Base-by-base conservation (phyloP, 495 filamentous ascomycete genomes). In the Immersiella caudata region DNA sequence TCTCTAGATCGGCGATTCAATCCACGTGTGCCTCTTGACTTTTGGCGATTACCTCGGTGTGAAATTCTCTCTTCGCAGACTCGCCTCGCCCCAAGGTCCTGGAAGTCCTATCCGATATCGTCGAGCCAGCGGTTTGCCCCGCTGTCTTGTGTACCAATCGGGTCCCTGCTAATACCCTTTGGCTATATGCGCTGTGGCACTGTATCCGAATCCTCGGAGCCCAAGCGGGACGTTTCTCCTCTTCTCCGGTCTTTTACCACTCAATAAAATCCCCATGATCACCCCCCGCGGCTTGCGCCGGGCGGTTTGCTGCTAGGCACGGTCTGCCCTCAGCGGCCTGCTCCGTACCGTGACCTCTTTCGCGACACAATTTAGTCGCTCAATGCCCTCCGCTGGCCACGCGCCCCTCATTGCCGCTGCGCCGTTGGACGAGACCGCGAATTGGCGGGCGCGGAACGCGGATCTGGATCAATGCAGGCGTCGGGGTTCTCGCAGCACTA, bases 371-470 rank as follows among this genome's bases (percentile, higher is more conserved):
- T 67, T n/a, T 62, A 67, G 58, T 40, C 51, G 29, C 59, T 56
- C 59, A 67, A 67, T 67, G 65, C 65, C 55, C 52, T 36, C 18
- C 20, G 18, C 49, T 54, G 60, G 14, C 57, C 57, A 60, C 57
- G 57, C 29, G 26, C 57, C 18, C 55, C 25, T 33, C 57, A 20
- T 7, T 60, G 20, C 29, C 5, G 57, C 57, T 29, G 29, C 26
- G 54, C 54, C 54, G 54, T 57, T 57, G 54, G 54, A 57, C 21
- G 18, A 27, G 26, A 57, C 22, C 54, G 54, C 54, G 26, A 24
- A 57, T 33, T 22, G 26, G 26, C 57, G 12, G 26, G 57, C 18
- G n/a, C 57, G 14, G 9, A 29, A 21, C 29, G 29, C 25, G 29
- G 20, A n/a, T 18, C n/a, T 60, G 29, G 27, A 60, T 60, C 57